Base-by-base conservation (phyloP, 306 rosid genomes). In the Delonix regia region DNA sequence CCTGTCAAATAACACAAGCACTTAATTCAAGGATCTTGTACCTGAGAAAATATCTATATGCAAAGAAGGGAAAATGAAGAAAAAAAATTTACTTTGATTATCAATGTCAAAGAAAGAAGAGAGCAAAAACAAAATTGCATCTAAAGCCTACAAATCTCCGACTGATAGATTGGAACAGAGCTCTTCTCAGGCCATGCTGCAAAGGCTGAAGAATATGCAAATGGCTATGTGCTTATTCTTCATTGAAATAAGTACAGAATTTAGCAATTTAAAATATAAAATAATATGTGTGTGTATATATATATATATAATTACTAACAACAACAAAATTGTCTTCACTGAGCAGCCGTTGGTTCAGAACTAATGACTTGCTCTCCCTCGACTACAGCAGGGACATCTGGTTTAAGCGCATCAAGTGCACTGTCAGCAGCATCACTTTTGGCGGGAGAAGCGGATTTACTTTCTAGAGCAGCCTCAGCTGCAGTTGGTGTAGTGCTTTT, bases 201-300 rank as follows among this genome's bases (percentile, higher is more conserved):
- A 82, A 84, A 77, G 82, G 81, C 78, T 61, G 71, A 70, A 76
- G 78, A 84, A 83, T 83, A 86, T 15, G 74, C 70, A 48, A 64
- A 28, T 79, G 81, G 62, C 81, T 66, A 71, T 78, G 9, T 85
- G 80, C 91, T 90, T 88, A 88, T 91, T 91, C 89, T 80, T 82
- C 84, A 84, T 56, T 47, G 85, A 78, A 77, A 66, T 62, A 72
- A 81, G 81, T 84, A 78, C 49, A 28, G 28, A 77, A 80, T 21
- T 39, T 64, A 15, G 74, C 30, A 74, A 79, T 34, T 64, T 10
- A 55, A 73, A 68, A 39, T 82, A 77, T 67, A 53, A 80, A 64
- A 73, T 16, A 59, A 55, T 15, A 71, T 60, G 44, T 22, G n/a
- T n/a, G 2, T 34, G 6, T 34, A 34, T 62, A 25, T 80, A 45